A percentile compares a stretch with the other conserved stretches of the same genome.
phyloP scores from a whole-genome alignment of 2,329 filamentous ascomycete genomes.

The Pseudogymnoascus verrucosus region DNA sequence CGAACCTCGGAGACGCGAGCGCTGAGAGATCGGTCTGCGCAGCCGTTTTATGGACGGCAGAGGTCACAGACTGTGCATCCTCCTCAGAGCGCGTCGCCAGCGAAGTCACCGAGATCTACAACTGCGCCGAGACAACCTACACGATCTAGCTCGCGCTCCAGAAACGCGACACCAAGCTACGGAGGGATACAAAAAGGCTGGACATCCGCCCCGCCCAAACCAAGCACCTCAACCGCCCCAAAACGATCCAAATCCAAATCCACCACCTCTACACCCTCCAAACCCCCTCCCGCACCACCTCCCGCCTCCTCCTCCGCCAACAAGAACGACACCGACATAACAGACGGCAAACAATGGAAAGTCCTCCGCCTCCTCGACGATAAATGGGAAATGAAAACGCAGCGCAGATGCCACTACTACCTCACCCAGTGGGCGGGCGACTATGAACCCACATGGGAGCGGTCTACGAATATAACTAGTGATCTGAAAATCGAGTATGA shows the following conservation, averaged over 20 bases:
- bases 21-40: neutral
- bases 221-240: neutral
- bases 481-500: neutral
- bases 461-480: neutral
- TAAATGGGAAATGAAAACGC: neutral
- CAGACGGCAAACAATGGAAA: neutral
- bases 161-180: neutral
- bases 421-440: neutral
- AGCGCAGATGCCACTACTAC: neutral
- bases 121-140: neutral
- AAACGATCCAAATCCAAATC: neutral
- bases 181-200: neutral
- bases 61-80: neutral
- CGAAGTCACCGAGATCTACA: neutral
- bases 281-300: neutral
- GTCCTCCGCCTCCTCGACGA: neutral
- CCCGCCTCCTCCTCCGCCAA: neutral
- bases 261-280: neutral
- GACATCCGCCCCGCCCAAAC: neutral
- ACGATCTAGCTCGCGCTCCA: neutral
- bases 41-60: neutral
- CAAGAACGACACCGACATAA: too few species aligned
- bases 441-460: neutral
- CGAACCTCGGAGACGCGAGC: neutral
- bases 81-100: neutral